Percentiles rank a stretch among this genome's conserved stretches.
phyloP scores from a whole-genome alignment of 2,329 filamentous ascomycete species.

The Penicillium verrucosum region DNA sequence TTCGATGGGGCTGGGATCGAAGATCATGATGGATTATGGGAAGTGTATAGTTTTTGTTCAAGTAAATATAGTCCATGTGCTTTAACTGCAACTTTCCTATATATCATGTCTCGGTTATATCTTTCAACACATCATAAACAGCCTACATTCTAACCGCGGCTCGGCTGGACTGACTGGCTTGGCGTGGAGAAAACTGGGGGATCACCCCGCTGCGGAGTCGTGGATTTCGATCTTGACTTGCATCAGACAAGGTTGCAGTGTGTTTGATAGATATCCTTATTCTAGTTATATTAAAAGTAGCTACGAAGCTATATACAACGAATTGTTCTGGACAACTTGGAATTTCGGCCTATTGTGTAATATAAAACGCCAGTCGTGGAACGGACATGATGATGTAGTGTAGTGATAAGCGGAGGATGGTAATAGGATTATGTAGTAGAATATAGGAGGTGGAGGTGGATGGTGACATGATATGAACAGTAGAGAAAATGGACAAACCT shows the following conservation, averaged over 20 bases:
- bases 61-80: not conserved
- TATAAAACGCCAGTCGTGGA: not conserved
- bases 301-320: not conserved
- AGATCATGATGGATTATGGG: constrained; percentile 17
- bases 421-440: no score
- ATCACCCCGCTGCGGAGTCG: constrained; percentile 6
- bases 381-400: not conserved
- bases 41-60: not conserved
- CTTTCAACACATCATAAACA: not conserved
- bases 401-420: not conserved
- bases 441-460: not conserved
- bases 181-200: constrained; percentile 1
- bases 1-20: constrained; percentile 17
- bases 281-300: not conserved
- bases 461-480: not conserved
- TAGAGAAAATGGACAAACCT: not conserved
- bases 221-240: not conserved
- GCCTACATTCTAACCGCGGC: not conserved
- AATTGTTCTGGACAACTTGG: not conserved
- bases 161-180: not conserved
- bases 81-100: not conserved
- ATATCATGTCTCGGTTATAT: not conserved
- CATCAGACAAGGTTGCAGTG: not conserved
- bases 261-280: no score
- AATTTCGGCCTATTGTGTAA: not conserved